Evolutionary conservation across 2,329 filamentous ascomycete genomes (phyloP).

Genomic region (Cladosporium sp.): DNA sequence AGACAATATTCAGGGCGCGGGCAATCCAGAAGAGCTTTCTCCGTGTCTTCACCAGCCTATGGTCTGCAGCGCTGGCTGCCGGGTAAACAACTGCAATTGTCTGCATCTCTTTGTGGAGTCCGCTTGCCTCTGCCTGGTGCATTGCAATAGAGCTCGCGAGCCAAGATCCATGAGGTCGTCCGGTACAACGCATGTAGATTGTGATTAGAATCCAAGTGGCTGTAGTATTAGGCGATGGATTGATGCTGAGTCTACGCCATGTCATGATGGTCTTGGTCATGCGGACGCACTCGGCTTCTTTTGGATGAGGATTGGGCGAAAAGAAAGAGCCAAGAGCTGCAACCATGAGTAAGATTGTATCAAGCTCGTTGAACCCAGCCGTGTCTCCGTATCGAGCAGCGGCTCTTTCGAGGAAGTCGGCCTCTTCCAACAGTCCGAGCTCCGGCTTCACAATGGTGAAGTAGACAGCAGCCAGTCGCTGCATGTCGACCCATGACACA

Average conservation of each 20-base stretch:
- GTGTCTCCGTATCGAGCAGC: conserved; percentile 25
- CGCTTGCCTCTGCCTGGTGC: conserved; percentile 55
- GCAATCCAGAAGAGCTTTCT: conserved; percentile 45
- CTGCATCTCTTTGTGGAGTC: conserved; percentile 42
- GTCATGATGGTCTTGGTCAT: conserved; percentile 42
- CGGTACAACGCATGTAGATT: conserved; percentile 52
- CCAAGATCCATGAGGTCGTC: conserved; percentile 51
- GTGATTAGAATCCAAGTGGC: conserved; percentile 53
- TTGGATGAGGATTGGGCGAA: conserved; percentile 38
- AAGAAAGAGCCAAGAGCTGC: conserved; percentile 54
- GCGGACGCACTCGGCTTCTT: conserved; percentile 46
- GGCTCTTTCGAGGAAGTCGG: conserved; percentile 28
- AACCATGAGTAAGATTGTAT: conserved; percentile 52
- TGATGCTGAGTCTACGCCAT: conserved; percentile 24
- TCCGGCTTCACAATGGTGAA: conserved; percentile 51
- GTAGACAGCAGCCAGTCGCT: conserved; percentile 38
- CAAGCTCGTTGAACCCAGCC: conserved; percentile 34
- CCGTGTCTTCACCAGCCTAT: conserved; percentile 28
- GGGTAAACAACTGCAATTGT: conserved; percentile 33
- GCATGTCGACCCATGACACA: conserved; percentile 28
- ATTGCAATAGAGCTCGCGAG: conserved; percentile 56
- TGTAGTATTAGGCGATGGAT: conserved; percentile 35
- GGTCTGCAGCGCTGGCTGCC: conserved; percentile 25
- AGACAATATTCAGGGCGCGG: conserved; percentile 55
- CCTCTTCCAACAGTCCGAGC: conserved; percentile 47